Evolutionary conservation across 805 yeast genomes (phyloP).

Genomic region (Saturnispora quitensis): DNA sequence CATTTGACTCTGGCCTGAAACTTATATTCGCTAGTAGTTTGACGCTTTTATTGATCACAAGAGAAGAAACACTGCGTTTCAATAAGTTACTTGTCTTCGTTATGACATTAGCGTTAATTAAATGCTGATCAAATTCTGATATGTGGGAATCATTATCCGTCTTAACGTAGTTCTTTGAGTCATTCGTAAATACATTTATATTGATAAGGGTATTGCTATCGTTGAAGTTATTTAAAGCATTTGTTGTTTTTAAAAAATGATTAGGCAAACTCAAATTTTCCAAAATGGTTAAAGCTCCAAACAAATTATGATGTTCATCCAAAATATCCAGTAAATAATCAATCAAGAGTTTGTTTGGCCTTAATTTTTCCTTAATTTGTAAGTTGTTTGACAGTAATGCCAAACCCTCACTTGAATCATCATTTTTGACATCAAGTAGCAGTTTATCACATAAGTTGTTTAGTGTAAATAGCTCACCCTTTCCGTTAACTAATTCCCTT

Average conservation of each 20-base stretch:
- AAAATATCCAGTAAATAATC: slow-evolving; percentile 16
- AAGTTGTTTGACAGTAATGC: slow-evolving; percentile 30
- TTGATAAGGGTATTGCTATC: slow-evolving; percentile 24
- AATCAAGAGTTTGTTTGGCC: slow-evolving; percentile 29
- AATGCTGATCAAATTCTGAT: slow-evolving; percentile 18
- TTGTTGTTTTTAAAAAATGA: slow-evolving; percentile 23
- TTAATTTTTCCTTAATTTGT: slow-evolving; percentile 25
- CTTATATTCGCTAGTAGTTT: slow-evolving; percentile 3
- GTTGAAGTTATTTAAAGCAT: slow-evolving; percentile 31
- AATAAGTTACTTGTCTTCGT: slow-evolving; percentile 13
- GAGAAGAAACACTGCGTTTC: background rate
- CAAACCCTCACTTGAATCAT: slow-evolving; percentile 26
- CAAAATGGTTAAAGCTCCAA: slow-evolving; percentile 35
- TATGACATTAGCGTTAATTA: slow-evolving; percentile 9
- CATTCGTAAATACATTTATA: slow-evolving; percentile 22
- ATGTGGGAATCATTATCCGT: slow-evolving; percentile 24
- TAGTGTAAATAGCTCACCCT: slow-evolving; percentile 25
- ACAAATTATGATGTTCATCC: slow-evolving; percentile 11
- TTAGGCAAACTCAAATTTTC: slow-evolving; percentile 31
- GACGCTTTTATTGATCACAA: background rate
- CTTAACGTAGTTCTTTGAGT: slow-evolving; percentile 19
- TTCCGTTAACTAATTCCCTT: slow-evolving; percentile 22
- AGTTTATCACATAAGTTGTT: slow-evolving; percentile 24
- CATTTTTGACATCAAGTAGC: slow-evolving; percentile 22
- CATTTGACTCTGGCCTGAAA: slow-evolving; percentile 24